phyloP scores from a whole-genome alignment of 139 green algal species.

The Micromonas pusilla region DNA sequence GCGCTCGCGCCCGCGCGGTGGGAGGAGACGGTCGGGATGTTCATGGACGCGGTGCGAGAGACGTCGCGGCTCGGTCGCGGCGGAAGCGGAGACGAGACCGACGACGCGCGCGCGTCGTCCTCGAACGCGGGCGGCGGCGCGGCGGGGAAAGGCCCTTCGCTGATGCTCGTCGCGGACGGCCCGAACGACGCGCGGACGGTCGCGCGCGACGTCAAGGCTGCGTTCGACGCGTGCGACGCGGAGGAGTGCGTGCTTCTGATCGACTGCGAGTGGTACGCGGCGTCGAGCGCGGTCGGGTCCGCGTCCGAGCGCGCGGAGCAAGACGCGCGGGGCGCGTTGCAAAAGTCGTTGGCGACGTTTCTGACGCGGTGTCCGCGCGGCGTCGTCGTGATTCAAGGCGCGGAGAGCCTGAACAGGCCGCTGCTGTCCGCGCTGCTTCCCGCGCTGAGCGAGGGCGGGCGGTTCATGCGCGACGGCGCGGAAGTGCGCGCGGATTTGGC shows the following conservation, averaged over 20 bases:
- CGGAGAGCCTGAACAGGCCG: neutral
- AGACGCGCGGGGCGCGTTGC: neutral
- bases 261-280: neutral
- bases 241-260: neutral
- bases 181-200: neutral
- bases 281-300: too few species aligned
- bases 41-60: too few species aligned
- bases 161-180: neutral
- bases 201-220: neutral
- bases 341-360: neutral
- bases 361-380: neutral
- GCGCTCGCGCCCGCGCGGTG: too few species aligned
- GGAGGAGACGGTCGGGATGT: too few species aligned
- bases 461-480: neutral
- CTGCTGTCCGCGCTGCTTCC: neutral
- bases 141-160: neutral
- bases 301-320: neutral
- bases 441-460: neutral
- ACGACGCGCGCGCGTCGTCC: neutral
- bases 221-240: neutral
- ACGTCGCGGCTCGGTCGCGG: too few species aligned
- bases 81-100: neutral
- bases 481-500: neutral
- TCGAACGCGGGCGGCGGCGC: too few species aligned
- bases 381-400: neutral